These are phyloP conservation scores for Saxophila tyrrhenica DNA, from an alignment of 495 filamentous ascomycete genomes.

Conservation along the genomic window DNA sequence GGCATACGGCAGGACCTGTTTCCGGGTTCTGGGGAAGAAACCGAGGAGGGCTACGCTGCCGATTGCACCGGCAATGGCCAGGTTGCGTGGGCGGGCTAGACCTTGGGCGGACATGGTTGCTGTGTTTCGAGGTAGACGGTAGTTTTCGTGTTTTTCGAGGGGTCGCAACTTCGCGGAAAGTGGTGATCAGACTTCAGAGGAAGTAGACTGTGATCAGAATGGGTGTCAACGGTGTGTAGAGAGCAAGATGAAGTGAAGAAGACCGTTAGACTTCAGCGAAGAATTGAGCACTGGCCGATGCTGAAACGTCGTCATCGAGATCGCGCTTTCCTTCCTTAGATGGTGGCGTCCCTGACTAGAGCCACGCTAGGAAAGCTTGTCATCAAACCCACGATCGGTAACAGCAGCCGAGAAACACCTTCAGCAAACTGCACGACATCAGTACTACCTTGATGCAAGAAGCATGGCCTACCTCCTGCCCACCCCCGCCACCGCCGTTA, in stretches of 20 bases:
- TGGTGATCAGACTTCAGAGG: too few relatives aligned
- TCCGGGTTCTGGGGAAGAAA: background rate
- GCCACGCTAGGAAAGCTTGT: background rate
- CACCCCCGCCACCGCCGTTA: too few relatives aligned
- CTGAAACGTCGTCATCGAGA: conserved; percentile 8
- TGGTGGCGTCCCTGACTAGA: background rate
- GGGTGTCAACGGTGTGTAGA: too few relatives aligned
- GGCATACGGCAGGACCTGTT: background rate
- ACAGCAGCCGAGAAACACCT: background rate
- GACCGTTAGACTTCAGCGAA: too few relatives aligned
- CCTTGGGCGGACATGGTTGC: conserved; percentile 11
- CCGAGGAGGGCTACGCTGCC: conserved; percentile 16
- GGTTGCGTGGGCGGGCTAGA: conserved; percentile 14
- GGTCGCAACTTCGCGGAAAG: too few relatives aligned
- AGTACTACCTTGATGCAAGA: background rate
- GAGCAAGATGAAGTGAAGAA: too few relatives aligned
- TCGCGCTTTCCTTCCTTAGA: background rate
- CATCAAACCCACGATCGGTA: background rate
- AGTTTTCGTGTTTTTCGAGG: too few relatives aligned
- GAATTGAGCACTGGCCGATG: too few relatives aligned
- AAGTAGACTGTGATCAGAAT: too few relatives aligned
- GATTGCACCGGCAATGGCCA: conserved; percentile 24
- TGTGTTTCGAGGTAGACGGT: background rate
- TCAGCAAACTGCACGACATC: background rate
- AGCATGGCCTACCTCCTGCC: background rate